Evolutionary conservation across 2,329 filamentous ascomycete species (phyloP).

Genomic region (Emmonsiellopsis sp.): DNA sequence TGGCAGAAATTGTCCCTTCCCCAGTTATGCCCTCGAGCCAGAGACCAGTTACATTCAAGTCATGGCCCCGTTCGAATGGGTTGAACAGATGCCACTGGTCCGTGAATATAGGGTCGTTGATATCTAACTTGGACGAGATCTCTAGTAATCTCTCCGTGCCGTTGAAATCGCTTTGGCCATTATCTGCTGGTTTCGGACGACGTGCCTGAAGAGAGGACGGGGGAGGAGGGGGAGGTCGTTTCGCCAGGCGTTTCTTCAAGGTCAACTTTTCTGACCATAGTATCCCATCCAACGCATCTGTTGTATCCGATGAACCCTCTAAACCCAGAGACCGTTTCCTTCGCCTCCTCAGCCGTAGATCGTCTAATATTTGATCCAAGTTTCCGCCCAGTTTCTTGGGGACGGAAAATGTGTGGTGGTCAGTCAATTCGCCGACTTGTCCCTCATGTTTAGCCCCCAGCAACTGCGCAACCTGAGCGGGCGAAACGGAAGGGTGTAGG

Average conservation of each 20-base stretch:
- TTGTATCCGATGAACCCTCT: constrained; percentile 11
- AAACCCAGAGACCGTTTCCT: constrained; percentile 46
- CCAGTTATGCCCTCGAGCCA: constrained; percentile 90
- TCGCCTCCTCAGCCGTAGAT: constrained; percentile 49
- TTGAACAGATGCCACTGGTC: constrained; percentile 97
- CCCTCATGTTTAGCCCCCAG: constrained; percentile 76
- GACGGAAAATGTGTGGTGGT: constrained; percentile 81
- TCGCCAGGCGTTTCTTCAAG: constrained; percentile 51
- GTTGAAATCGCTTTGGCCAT: constrained; percentile 25
- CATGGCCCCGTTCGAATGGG: constrained; percentile 67
- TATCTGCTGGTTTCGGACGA: constrained; percentile 5
- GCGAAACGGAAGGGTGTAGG: constrained; percentile 54
- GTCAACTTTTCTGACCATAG: constrained; percentile 72
- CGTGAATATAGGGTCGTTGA: constrained; percentile 80
- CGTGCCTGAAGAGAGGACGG: constrained; percentile 3
- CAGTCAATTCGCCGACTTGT: constrained; percentile 62
- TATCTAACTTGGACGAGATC: constrained; percentile 59
- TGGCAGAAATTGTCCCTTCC: constrained; percentile 77
- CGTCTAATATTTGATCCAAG: constrained; percentile 41
- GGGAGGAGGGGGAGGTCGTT: constrained; percentile 39
- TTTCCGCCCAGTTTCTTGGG: constrained; percentile 47
- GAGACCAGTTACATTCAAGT: constrained; percentile 90
- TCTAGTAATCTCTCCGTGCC: constrained; percentile 50
- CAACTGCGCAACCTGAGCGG: constrained; percentile 54
- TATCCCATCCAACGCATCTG: constrained; percentile 61